Percentiles rank a stretch among this genome's conserved stretches.
These are phyloP conservation scores for Pholiota conissans DNA, from an alignment of 768 basidiomycete species.

Conservation along the genomic window DNA sequence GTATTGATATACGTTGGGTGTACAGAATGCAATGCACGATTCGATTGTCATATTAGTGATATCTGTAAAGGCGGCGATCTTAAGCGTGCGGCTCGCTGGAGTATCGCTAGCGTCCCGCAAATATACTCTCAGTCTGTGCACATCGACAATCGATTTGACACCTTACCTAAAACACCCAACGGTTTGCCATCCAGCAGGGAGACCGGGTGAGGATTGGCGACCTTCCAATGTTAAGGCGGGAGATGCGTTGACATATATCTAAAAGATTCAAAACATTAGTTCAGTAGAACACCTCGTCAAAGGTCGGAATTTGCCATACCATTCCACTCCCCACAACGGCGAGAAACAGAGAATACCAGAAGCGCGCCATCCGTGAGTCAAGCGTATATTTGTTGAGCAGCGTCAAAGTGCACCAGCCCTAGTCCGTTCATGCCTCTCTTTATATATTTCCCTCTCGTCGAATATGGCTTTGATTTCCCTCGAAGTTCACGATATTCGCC, in stretches of 20 bases:
- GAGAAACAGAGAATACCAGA: too few species aligned
- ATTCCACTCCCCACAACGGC: not conserved
- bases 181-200: slow-evolving; percentile 12
- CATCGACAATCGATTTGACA: too few species aligned
- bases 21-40: slow-evolving; percentile 45
- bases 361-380: too few species aligned
- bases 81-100: slow-evolving; percentile 53
- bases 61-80: slow-evolving; percentile 38
- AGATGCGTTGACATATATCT: not conserved
- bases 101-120: too few species aligned
- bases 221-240: not conserved
- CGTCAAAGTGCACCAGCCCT: too few species aligned
- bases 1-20: slow-evolving; percentile 46
- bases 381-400: too few species aligned
- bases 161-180: slow-evolving; percentile 12
- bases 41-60: slow-evolving; percentile 60
- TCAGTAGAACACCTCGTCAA: not conserved
- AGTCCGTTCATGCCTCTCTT: too few species aligned
- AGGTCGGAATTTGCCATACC: not conserved
- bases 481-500: too few species aligned
- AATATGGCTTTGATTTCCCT: too few species aligned
- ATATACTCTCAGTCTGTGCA: too few species aligned
- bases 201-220: slow-evolving; percentile 1
- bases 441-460: too few species aligned
- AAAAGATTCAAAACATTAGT: not conserved